phyloP scores from a whole-genome alignment of 352 stramenopile species.

The Globisporangium sylvaticum region DNA sequence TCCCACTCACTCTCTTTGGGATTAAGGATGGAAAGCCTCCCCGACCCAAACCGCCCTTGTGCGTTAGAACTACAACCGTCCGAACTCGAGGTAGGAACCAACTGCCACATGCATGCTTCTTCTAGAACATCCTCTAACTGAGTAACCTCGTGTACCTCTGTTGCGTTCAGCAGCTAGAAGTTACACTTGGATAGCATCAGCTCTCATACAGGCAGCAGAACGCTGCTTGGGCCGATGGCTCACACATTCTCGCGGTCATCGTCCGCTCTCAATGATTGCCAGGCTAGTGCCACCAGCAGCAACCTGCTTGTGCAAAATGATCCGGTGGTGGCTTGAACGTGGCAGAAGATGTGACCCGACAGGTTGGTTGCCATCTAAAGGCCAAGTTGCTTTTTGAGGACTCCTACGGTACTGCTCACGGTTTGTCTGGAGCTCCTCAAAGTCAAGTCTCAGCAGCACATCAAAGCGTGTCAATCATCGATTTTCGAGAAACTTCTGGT shows the following conservation, averaged over 20 bases:
- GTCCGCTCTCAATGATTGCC: not conserved
- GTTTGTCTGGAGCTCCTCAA: constrained; percentile 1
- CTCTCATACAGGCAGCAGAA: no score
- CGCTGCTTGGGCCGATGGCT: not conserved
- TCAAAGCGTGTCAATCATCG: constrained; percentile 1
- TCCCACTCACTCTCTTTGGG: no score
- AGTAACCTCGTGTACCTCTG: no score
- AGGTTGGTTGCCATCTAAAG: not conserved
- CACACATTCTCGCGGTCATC: not conserved
- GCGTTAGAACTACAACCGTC: no score
- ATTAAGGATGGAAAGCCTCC: no score
- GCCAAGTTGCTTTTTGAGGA: not conserved
- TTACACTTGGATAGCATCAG: no score
- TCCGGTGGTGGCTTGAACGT: not conserved
- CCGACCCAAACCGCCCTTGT: no score
- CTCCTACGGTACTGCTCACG: not conserved
- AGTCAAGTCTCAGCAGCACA: not conserved
- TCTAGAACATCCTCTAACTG: no score
- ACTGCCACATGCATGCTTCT: no score
- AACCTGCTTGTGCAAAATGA: not conserved
- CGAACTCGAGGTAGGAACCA: no score
- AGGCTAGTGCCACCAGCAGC: not conserved
- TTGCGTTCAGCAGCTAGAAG: no score
- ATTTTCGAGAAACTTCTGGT: constrained; percentile 29
- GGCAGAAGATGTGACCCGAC: not conserved